Conservation (phyloP, 2,329 filamentous ascomycete genomes). For the Fusarium sp. region DNA sequence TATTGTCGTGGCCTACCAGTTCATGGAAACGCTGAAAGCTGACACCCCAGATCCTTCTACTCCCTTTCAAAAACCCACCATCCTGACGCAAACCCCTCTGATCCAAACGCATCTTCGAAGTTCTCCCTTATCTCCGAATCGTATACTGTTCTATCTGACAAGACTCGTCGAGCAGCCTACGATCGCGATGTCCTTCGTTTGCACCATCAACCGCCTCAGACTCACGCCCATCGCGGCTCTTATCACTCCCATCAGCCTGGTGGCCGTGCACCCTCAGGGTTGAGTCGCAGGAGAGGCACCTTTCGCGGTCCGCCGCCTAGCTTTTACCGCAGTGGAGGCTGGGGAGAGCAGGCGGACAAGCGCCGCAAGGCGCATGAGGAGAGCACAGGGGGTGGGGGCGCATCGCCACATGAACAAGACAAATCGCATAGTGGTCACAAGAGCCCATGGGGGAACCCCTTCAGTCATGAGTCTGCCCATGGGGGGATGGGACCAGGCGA, state of each 20-base stretch:
- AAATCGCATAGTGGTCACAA: conserved; percentile 19
- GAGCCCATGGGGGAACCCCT: conserved; percentile 44
- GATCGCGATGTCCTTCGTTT: conserved; percentile 75
- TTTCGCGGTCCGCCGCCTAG: conserved; percentile 90
- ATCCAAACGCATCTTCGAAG: conserved; percentile 77
- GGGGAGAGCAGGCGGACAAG: conserved; percentile 75
- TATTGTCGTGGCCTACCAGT: conserved; percentile 50
- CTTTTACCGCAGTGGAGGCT: conserved; percentile 87
- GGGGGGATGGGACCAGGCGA: conserved; percentile 72
- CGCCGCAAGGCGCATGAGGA: conserved; percentile 65
- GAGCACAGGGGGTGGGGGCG: conserved; percentile 51
- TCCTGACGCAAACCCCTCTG: conserved; percentile 86
- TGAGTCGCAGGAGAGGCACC: conserved; percentile 79
- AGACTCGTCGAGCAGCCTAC: conserved; percentile 81
- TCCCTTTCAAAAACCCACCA: conserved; percentile 90
- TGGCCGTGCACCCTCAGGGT: conserved; percentile 81
- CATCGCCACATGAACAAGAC: conserved; percentile 27
- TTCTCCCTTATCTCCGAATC: conserved; percentile 89
- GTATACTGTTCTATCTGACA: conserved; percentile 80
- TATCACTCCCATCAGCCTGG: conserved; percentile 76
- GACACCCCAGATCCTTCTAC: conserved; percentile 78
- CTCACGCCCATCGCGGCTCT: conserved; percentile 57
- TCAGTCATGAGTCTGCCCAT: conserved; percentile 30
- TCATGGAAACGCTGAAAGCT: neutral
- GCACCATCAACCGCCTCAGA: conserved; percentile 51